phyloP scores from a whole-genome alignment of 1,284 basidiomycete species.

The Heterobasidion parviporum region DNA sequence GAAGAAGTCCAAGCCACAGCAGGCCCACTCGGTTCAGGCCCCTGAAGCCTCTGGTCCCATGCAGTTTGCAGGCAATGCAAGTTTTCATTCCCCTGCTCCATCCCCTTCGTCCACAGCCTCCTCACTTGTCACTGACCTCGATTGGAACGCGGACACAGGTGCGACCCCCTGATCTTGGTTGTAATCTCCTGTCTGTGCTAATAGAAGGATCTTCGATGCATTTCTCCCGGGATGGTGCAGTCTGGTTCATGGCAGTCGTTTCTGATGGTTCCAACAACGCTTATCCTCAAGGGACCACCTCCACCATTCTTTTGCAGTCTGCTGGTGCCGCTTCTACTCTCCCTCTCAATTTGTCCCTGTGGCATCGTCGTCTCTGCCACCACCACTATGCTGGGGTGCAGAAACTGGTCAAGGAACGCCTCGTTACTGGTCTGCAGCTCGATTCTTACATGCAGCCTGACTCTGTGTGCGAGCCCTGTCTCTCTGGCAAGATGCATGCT shows the following conservation, averaged over 20 bases:
- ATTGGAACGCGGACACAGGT: no score
- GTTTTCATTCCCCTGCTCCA: no score
- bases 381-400: not conserved
- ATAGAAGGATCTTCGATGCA: slow-evolving; percentile 4
- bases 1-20: no score
- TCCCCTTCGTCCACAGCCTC: no score
- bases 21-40: no score
- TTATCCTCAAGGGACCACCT: not conserved
- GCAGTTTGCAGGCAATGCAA: no score
- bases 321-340: not conserved
- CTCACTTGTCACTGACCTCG: no score
- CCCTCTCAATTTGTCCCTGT: not conserved
- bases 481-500: no score
- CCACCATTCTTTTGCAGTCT: not conserved
- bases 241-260: not conserved
- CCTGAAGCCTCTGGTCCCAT: no score
- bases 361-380: not conserved
- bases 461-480: not conserved
- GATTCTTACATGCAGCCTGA: not conserved
- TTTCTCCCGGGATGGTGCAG: not conserved
- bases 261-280: not conserved
- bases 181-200: slow-evolving; percentile 19
- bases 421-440: not conserved
- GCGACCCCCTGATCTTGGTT: slow-evolving; percentile 16
- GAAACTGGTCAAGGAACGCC: not conserved